These are phyloP conservation scores for Carpinus viminea DNA, from an alignment of 306 rosid genomes.

Conservation along the genomic window DNA sequence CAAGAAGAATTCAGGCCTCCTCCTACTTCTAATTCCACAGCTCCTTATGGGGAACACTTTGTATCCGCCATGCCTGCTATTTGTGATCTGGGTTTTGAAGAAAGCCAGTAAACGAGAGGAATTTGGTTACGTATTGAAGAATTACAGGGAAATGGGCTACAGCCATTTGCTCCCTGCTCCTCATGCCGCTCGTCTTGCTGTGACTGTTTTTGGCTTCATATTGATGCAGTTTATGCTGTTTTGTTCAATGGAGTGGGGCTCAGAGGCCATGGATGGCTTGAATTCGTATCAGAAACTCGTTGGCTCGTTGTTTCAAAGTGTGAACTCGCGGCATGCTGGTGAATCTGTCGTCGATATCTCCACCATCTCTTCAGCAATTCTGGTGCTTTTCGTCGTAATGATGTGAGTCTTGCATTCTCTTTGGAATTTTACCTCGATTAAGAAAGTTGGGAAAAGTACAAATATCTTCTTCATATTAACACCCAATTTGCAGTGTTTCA, in stretches of 20 bases:
- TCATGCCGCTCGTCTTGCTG: conserved; percentile 38
- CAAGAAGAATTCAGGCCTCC: conserved; percentile 71
- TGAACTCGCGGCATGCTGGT: conserved; percentile 61
- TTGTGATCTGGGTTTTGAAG: conserved; percentile 38
- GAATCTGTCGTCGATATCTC: conserved; percentile 71
- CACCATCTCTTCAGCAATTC: conserved; percentile 54
- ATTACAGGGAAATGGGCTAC: conserved; percentile 40
- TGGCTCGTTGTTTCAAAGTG: conserved; percentile 51
- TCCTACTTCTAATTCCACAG: conserved; percentile 43
- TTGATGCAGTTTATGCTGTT: conserved; percentile 48
- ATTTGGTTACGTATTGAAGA: conserved; percentile 40
- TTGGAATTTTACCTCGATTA: no score
- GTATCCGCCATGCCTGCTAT: conserved; percentile 50
- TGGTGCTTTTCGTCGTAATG: conserved; percentile 64
- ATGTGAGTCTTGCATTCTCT: conserved; percentile 45
- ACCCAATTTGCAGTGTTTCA: no score
- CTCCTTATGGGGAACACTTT: conserved; percentile 60
- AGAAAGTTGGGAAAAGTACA: no score
- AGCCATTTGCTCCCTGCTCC: conserved; percentile 44
- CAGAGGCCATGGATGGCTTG: conserved; percentile 52
- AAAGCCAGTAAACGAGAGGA: conserved; percentile 45
- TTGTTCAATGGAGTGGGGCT: conserved; percentile 64
- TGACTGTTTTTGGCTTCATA: conserved; percentile 45
- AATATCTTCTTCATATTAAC: no score
- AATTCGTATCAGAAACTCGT: conserved; percentile 50